These are phyloP conservation scores for Ceratobasidium sp. DNA, from an alignment of 1,284 basidiomycete genomes.

Conservation along the genomic window DNA sequence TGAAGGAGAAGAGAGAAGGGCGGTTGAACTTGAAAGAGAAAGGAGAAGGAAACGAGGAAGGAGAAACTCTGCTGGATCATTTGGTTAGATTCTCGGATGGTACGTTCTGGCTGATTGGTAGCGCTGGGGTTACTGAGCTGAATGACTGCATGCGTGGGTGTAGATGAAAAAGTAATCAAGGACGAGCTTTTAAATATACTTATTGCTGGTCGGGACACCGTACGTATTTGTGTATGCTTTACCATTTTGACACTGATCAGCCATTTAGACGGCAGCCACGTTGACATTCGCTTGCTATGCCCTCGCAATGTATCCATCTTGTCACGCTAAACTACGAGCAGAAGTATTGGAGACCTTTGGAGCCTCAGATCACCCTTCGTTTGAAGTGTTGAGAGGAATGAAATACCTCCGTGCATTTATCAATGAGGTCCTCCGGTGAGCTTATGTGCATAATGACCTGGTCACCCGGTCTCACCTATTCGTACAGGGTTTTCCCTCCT, in stretches of 20 bases:
- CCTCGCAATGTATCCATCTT: slow-evolving; percentile 64
- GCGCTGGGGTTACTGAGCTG: neutral
- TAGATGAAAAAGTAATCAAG: slow-evolving; percentile 55
- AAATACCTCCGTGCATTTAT: slow-evolving; percentile 75
- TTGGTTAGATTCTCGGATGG: slow-evolving; percentile 52
- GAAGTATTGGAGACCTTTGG: slow-evolving; percentile 67
- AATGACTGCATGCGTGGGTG: slow-evolving; percentile 54
- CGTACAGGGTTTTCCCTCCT: slow-evolving; percentile 65
- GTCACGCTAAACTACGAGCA: slow-evolving; percentile 60
- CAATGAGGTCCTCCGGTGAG: slow-evolving; percentile 64
- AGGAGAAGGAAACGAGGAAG: slow-evolving; percentile 49
- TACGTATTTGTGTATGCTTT: slow-evolving; percentile 47
- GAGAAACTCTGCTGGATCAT: slow-evolving; percentile 70
- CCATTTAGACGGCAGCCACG: slow-evolving; percentile 51
- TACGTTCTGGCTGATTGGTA: slow-evolving; percentile 13
- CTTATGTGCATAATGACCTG: neutral
- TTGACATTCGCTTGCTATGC: slow-evolving; percentile 71
- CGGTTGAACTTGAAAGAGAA: slow-evolving; percentile 48
- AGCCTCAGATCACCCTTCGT: slow-evolving; percentile 55
- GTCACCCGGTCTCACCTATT: neutral
- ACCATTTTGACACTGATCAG: slow-evolving; percentile 32
- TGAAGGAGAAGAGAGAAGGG: slow-evolving; percentile 55
- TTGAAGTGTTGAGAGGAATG: slow-evolving; percentile 61
- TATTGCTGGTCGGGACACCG: slow-evolving; percentile 75
- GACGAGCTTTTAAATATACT: slow-evolving; percentile 77